Percentiles rank a stretch among this genome's conserved stretches.
Conservation (phyloP, 257 asterid species). For the Fraxinus anomala region DNA sequence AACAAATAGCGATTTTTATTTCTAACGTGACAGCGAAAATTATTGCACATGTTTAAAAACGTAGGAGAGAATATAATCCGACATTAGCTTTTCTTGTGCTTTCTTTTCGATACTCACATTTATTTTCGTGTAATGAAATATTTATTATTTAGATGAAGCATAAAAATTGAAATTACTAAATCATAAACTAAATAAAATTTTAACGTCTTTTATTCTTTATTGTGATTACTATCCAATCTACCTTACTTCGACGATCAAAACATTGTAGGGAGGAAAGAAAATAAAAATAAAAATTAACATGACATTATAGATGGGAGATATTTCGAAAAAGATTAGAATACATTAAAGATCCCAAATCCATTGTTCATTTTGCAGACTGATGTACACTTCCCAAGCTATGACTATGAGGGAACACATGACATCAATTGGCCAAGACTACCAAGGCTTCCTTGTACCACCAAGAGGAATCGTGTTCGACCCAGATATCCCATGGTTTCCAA, state of each 20-base stretch:
- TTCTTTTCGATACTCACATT: no score
- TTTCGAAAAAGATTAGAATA: not conserved
- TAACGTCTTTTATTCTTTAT: not conserved
- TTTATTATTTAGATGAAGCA: no score
- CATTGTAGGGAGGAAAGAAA: not conserved
- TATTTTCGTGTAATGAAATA: no score
- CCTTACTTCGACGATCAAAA: no score
- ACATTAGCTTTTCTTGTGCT: no score
- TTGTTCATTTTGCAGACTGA: not conserved
- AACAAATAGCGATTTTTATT: no score
- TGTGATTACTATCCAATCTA: no score
- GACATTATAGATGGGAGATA: not conserved
- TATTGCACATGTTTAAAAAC: no score
- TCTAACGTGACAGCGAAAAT: no score
- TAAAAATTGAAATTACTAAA: no score
- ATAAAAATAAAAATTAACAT: not conserved
- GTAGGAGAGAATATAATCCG: no score
- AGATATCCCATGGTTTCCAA: conserved; percentile 62
- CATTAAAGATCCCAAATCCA: not conserved
- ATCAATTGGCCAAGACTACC: conserved; percentile 32
- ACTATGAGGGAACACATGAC: not conserved
- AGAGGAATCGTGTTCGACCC: conserved; percentile 64
- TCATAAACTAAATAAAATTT: not conserved
- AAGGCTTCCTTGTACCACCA: conserved; percentile 60
- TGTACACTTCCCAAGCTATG: not conserved